Evolutionary conservation across 208 protist genomes (phyloP), one percentile per base, ranked within the genome.

Genomic region (Acanthamoeba rhysodes): DNA sequence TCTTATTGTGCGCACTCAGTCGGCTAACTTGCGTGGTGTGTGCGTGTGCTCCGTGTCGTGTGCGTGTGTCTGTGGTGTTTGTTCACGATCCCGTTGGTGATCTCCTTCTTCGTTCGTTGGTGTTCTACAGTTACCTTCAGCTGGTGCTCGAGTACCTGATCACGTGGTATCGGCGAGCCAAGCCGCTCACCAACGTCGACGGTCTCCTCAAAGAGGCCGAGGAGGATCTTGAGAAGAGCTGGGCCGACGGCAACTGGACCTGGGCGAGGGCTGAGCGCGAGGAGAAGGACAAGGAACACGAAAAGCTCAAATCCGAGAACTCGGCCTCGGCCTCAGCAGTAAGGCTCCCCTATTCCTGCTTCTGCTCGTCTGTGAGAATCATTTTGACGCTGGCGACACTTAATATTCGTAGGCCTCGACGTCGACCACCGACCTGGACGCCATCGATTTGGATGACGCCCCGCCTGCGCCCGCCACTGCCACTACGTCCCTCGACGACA

Each of bases 381-480:
- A 16, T 12, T 24, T 62, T 12, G 59, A 41, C 37, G 37, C 37
- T n/a, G 24, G 45, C 57, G 76, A 57, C 48, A 41, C 10, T 78
- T 20, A n/a, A n/a, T 48, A 32, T 78, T 27, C 9, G 37, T 14
- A 48, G 70, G 32, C 66, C 12, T 74, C 66, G 66, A 59, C 55
- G 74, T 53, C 22, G 24, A 88, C 80, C 80, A 88, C 80, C 6
- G 80, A 88, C 32, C n/a, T 88, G 48, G 80, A 88, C 53, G 80
- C 80, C 12, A 88, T 88, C 50, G 80, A 88, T 64, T 41, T 88
- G 80, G 80, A 88, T 41, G 80, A 88, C 53, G 80, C 80, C 27
- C 80, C 80, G 45, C 80, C 80, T 0, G 9, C 80, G 0, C 32
- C 80, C 10, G 27, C 80, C 50, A 66, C 50, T 41, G 41, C 72